Evolutionary conservation across 2,329 filamentous ascomycete species (phyloP), one percentile per base, ranked within the genome.

Genomic region (Neofusicoccum umdonicola): DNA sequence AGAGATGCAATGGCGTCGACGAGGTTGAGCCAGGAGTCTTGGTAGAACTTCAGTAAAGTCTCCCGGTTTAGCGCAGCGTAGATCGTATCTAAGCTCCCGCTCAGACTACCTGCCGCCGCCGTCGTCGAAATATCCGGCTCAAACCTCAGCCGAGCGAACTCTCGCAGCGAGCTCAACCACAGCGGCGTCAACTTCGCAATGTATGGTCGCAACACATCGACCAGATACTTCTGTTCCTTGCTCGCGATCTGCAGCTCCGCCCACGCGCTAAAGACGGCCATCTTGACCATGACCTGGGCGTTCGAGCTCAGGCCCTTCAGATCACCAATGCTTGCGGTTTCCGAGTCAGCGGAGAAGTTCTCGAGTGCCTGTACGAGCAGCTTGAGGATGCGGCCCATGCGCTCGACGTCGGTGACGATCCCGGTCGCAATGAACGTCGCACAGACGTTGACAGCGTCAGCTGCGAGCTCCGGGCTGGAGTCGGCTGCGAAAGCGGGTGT

Each of bases 351-450:
- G 2, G 92, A 92, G 72, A 98, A 97, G 77, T 94, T 97, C 72
- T 98, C 94, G 1, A 99, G 84, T 0, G 93, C 93, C 48, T 90
- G 89, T 5, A 97, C 91, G 2, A 99, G 84, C 0, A 96, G 90
- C 79, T 97, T 98, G 64, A 99, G 84, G 62, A 99, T 99, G 64
- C 95, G 90, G 22, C 95, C 95, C 95, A 99, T 99, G n/a, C 95
- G 88, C 70, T 99, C 96, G 8, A 98, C 88, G 76, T 98, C 95
- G 0, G 93, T 97, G 8, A 99, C 95, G 63, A 99, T 98, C 13
- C 95, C 95, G 0, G 94, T 97, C 0, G 94, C 91, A 72, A 99
- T 96, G 78, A 99, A 99, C 1, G 91, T 93, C n/a, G 94, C 95
- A 72, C 95, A 99, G 6, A 99, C 95, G 71, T 96, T 96, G 68